These are phyloP conservation scores for Paraconiothyrium sp. DNA, from an alignment of 2,329 filamentous ascomycete species.

Conservation along the genomic window DNA sequence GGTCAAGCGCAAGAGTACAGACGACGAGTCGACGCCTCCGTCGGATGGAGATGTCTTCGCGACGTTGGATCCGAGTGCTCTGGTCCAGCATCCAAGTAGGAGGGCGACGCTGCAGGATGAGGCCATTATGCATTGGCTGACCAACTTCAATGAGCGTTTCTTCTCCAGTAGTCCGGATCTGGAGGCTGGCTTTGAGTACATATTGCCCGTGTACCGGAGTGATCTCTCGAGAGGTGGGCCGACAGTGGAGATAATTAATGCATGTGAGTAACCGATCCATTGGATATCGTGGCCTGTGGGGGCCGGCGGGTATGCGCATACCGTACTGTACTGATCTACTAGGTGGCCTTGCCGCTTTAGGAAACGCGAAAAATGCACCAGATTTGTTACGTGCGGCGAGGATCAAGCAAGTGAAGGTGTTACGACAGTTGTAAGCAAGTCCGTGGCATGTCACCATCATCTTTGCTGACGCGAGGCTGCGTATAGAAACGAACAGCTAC, in stretches of 20 bases:
- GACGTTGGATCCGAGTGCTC: background rate
- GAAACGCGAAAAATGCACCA: constrained; percentile 20
- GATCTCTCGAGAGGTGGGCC: constrained; percentile 21
- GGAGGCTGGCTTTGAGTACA: constrained; percentile 24
- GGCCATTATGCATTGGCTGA: constrained; percentile 26
- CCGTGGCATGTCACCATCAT: background rate
- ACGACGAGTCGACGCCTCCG: background rate
- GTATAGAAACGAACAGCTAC: constrained; percentile 21
- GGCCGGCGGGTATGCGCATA: no score
- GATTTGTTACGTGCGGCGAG: constrained; percentile 25
- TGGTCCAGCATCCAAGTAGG: constrained; percentile 20
- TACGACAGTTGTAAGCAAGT: constrained; percentile 19
- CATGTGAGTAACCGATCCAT: constrained; percentile 11
- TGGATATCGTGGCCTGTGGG: background rate
- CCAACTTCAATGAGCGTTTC: constrained; percentile 28
- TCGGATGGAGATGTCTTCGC: constrained; percentile 8
- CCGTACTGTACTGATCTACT: background rate
- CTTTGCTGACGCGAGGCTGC: background rate
- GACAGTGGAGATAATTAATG: constrained; percentile 26
- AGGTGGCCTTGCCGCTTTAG: constrained; percentile 26
- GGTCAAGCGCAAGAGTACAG: constrained; percentile 17
- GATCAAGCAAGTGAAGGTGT: constrained; percentile 22
- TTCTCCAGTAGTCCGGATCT: constrained; percentile 8
- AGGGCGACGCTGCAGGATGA: constrained; percentile 25
- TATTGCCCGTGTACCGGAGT: constrained; percentile 22